Evolutionary conservation across 768 basidiomycete species (phyloP), one percentile per base, ranked within the genome.

Genomic region (Aureoboletus auriporus): DNA sequence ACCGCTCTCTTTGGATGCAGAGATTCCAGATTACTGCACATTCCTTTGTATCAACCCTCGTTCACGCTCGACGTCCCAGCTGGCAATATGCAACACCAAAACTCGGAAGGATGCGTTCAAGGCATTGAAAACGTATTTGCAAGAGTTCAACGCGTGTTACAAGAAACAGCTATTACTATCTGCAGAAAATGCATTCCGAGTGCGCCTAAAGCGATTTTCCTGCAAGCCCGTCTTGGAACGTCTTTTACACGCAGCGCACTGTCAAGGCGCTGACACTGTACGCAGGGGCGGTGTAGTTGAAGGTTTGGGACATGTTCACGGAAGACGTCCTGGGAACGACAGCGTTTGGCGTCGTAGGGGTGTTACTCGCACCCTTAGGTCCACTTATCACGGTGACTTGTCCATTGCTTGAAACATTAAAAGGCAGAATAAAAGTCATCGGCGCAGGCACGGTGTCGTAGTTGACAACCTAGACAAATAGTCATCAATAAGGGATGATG

Each of bases 51-150:
- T 59, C 83, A 73, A 9, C 92, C 91, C 0, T 86, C 86, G 0
- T 94, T 93, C 62, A 85, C 80, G 1, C 72, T 94, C 27, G 88
- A 90, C 51, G 80, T 93, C 1, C 77, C 82, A 0, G 63, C 75
- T 30, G 89, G 89, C 5, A 86, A 80, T 50, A 84, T 84, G 76
- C 76, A 71, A 47, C 89, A 94, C 52, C 75, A 78, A 40, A 94
- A 94, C 59, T 75, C 76, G 0, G 69, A 77, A 0, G 79, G 76
- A 13, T 81, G 86, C 55, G 56, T 89, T 12, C 48, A 54, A 8
- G 55, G 59, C 9, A 61, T 88, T 3, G 72, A 79, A 56, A 42
- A 52, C 8, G 51, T 69, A 10, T 83, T 74, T 51, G 63, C 65
- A 11, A 54, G 57, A 20, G 64, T 75, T 17, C 61, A 70, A 36